phyloP scores from a whole-genome alignment of 2,329 filamentous ascomycete genomes.

The Nannizzia gypsea region DNA sequence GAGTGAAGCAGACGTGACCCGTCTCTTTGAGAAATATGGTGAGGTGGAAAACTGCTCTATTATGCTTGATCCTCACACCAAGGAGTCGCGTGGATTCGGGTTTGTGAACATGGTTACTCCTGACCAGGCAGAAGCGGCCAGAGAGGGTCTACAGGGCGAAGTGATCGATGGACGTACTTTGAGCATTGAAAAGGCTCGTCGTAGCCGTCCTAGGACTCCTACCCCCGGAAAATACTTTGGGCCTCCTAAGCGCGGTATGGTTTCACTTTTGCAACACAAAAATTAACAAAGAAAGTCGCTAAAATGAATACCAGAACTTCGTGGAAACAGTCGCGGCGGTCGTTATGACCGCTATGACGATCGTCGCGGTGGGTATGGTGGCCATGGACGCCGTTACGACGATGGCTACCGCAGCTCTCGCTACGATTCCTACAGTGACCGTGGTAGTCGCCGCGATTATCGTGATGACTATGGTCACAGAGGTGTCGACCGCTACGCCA shows the following conservation, averaged over 20 bases:
- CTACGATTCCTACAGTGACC: constrained; percentile 43
- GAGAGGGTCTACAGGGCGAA: constrained; percentile 90
- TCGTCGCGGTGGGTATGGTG: constrained; percentile 30
- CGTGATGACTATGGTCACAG: constrained; percentile 22
- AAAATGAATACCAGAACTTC: constrained; percentile 31
- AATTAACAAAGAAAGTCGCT: constrained; percentile 1
- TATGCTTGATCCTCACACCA: constrained; percentile 96
- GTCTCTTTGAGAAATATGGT: constrained; percentile 96
- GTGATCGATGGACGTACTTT: constrained; percentile 88
- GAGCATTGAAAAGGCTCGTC: constrained; percentile 97
- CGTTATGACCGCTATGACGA: constrained; percentile 39
- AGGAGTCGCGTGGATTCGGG: constrained; percentile 95
- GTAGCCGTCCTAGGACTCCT: constrained; percentile 84
- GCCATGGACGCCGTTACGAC: constrained; percentile 29
- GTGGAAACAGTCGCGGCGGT: constrained; percentile 35
- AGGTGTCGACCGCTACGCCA: constrained; percentile 46
- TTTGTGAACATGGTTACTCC: constrained; percentile 98
- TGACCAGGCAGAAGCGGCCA: constrained; percentile 91
- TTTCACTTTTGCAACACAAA: background rate
- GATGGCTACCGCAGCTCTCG: constrained; percentile 31
- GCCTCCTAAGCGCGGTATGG: constrained; percentile 88
- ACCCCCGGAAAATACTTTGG: constrained; percentile 99
- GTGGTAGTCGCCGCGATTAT: constrained; percentile 23
- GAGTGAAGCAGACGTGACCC: constrained; percentile 77
- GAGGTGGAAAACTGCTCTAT: constrained; percentile 99